A percentile compares a stretch with the other conserved stretches of the same genome.
phyloP scores from a whole-genome alignment of 331 rosid species.

The Ulmus americana region DNA sequence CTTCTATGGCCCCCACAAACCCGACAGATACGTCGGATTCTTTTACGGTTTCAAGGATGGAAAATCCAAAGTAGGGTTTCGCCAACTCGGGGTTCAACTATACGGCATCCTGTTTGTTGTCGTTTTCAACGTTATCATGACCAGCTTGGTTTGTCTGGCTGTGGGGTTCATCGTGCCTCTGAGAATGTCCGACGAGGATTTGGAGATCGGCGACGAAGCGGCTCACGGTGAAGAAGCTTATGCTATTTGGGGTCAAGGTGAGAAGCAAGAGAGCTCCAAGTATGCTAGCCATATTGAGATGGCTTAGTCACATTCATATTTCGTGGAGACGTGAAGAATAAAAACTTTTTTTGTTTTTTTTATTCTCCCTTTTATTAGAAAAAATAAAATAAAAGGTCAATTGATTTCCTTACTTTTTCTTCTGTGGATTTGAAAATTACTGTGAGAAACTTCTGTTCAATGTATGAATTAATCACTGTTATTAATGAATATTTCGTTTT shows the following conservation, averaged over 20 bases:
- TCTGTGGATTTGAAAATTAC: too few relatives aligned
- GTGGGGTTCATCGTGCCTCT: slow-evolving; percentile 19
- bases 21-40: slow-evolving; percentile 11
- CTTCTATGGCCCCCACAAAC: background rate
- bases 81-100: slow-evolving; percentile 23
- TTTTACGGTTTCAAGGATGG: slow-evolving; percentile 26
- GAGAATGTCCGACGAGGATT: slow-evolving; percentile 28
- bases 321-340: background rate
- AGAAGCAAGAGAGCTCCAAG: slow-evolving; percentile 18
- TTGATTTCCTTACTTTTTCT: too few relatives aligned
- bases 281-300: slow-evolving; percentile 26
- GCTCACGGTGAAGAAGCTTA: slow-evolving; percentile 35
- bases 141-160: slow-evolving; percentile 20
- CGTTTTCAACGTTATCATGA: slow-evolving; percentile 13
- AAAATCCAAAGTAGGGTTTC: too few relatives aligned
- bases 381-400: background rate
- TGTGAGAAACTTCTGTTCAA: too few relatives aligned
- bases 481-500: too few relatives aligned
- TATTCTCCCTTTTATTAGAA: background rate
- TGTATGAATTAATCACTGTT: too few relatives aligned
- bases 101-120: slow-evolving; percentile 17
- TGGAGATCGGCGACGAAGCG: slow-evolving; percentile 36
- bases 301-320: background rate
- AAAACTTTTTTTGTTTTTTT: background rate
- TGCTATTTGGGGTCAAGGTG: slow-evolving; percentile 35